phyloP scores from a whole-genome alignment of 495 filamentous ascomycete genomes.

The Jackrogersella multiformis region DNA sequence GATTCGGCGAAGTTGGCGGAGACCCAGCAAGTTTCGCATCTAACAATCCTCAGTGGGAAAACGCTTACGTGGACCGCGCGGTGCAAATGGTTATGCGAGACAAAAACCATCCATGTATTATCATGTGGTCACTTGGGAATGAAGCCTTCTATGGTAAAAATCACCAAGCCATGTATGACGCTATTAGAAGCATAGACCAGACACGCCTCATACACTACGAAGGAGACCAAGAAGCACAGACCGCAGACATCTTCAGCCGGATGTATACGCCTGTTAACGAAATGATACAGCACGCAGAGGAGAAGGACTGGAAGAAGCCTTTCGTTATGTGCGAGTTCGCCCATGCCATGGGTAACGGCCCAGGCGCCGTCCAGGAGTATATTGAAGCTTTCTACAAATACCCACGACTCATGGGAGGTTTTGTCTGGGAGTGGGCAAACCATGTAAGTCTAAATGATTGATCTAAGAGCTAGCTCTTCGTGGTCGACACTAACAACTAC shows the following conservation, averaged over 20 bases:
- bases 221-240: slow-evolving; percentile 65
- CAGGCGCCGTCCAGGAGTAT: slow-evolving; percentile 73
- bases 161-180: slow-evolving; percentile 72
- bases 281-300: slow-evolving; percentile 54
- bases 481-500: slow-evolving; percentile 3
- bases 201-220: slow-evolving; percentile 75
- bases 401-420: slow-evolving; percentile 72
- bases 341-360: slow-evolving; percentile 81
- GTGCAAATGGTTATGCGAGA: slow-evolving; percentile 72
- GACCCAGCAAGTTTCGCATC: slow-evolving; percentile 62
- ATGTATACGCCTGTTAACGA: slow-evolving; percentile 71
- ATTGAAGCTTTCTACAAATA: slow-evolving; percentile 71
- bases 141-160: slow-evolving; percentile 77
- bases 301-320: slow-evolving; percentile 60
- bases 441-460: slow-evolving; percentile 53
- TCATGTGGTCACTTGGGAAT: slow-evolving; percentile 80
- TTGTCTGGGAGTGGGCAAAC: slow-evolving; percentile 82
- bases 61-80: slow-evolving; percentile 75
- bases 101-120: slow-evolving; percentile 71
- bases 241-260: slow-evolving; percentile 70
- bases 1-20: slow-evolving; percentile 64
- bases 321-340: slow-evolving; percentile 74
- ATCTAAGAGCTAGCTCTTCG: background rate
- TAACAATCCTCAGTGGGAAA: slow-evolving; percentile 73
- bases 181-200: slow-evolving; percentile 64